These are phyloP conservation scores for Catharanthus roseus DNA, from an alignment of 257 asterid species.

Conservation along the genomic window DNA sequence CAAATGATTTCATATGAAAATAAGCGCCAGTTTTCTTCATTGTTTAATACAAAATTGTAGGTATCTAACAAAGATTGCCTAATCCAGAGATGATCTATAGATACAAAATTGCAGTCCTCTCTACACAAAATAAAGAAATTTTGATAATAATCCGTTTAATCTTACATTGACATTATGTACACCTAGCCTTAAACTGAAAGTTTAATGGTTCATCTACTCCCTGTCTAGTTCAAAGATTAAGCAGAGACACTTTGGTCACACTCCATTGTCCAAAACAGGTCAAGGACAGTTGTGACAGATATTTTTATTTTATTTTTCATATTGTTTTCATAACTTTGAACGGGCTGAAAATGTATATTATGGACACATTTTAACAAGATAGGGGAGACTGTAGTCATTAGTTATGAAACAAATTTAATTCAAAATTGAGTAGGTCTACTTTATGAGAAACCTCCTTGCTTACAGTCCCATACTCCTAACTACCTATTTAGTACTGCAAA, in stretches of 20 bases:
- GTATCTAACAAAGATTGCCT: no score
- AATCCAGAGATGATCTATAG: background rate
- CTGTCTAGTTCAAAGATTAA: background rate
- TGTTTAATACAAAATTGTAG: background rate
- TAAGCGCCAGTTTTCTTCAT: background rate
- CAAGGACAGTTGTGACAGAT: background rate
- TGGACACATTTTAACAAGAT: no score
- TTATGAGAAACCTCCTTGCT: background rate
- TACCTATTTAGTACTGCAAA: background rate
- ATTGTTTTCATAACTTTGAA: no score
- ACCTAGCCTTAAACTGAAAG: background rate
- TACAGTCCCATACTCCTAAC: background rate
- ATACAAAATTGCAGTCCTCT: background rate
- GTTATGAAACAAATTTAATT: background rate
- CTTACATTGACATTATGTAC: background rate
- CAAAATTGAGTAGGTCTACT: background rate
- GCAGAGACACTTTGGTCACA: background rate
- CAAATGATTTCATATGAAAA: background rate
- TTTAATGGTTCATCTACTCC: background rate
- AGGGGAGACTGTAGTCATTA: no score
- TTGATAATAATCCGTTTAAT: background rate
- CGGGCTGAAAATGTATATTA: no score
- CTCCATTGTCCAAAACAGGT: background rate
- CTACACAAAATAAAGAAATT: background rate
- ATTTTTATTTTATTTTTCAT: background rate